These are phyloP conservation scores for Exophiala oligosperma DNA, from an alignment of 2,329 filamentous ascomycete species.

Conservation along the genomic window DNA sequence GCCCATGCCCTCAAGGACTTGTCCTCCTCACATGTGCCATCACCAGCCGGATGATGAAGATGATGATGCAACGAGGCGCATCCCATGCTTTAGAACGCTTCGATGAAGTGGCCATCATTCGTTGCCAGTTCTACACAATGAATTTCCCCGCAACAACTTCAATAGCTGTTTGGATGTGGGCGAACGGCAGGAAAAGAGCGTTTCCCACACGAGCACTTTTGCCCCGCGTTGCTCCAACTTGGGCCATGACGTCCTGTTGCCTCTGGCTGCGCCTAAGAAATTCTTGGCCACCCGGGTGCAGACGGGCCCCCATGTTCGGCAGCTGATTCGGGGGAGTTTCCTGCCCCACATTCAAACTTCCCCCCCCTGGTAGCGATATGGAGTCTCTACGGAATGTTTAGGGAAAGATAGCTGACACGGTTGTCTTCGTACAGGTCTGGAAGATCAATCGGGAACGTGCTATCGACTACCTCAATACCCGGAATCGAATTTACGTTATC, in stretches of 20 bases:
- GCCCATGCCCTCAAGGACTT: conserved; percentile 11
- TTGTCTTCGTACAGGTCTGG: conserved; percentile 71
- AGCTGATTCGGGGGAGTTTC: neutral
- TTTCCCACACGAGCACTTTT: conserved; percentile 1
- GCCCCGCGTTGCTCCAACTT: conserved; percentile 19
- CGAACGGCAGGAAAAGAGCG: neutral
- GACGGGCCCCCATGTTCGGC: conserved; percentile 8
- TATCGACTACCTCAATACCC: conserved; percentile 98
- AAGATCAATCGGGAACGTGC: conserved; percentile 99
- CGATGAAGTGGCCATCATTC: neutral
- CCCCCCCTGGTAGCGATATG: neutral
- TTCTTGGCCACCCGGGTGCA: conserved; percentile 17
- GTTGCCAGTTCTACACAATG: neutral
- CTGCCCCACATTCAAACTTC: conserved; percentile 1
- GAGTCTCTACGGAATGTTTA: conserved; percentile 5
- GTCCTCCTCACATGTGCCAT: conserved; percentile 22
- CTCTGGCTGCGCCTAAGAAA: conserved; percentile 7
- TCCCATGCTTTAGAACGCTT: neutral
- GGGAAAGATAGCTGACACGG: conserved; percentile 15
- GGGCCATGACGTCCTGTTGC: conserved; percentile 16
- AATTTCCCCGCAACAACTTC: neutral
- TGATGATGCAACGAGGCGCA: neutral
- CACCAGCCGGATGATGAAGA: neutral
- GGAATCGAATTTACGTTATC: conserved; percentile 97
- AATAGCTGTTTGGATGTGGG: neutral